phyloP scores from a whole-genome alignment of 768 basidiomycete species.

The Fibroporia radiculosa region DNA sequence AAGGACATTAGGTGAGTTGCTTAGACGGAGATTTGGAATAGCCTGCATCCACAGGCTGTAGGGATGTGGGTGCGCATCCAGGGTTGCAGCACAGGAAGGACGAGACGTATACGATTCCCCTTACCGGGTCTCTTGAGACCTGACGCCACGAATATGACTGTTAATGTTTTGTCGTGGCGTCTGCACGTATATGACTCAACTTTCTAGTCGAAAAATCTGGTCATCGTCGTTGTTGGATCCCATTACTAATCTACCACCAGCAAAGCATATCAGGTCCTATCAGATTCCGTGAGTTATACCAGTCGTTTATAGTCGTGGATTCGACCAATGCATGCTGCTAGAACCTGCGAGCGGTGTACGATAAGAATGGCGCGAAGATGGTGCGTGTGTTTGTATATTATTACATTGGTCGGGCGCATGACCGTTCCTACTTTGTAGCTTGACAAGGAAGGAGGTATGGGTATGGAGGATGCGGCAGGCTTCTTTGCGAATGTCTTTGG shows the following conservation, averaged over 20 bases:
- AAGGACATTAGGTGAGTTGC: constrained; percentile 81
- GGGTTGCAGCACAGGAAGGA: too few relatives aligned
- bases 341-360: constrained; percentile 85
- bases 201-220: too few relatives aligned
- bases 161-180: too few relatives aligned
- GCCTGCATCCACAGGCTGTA: neutral
- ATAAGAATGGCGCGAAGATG: constrained; percentile 91
- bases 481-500: constrained; percentile 97
- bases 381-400: constrained; percentile 30
- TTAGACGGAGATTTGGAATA: neutral
- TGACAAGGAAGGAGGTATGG: constrained; percentile 70
- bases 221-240: too few relatives aligned
- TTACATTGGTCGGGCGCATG: neutral
- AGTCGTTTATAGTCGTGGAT: neutral
- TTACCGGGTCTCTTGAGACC: too few relatives aligned
- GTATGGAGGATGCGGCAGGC: constrained; percentile 87
- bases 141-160: too few relatives aligned
- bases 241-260: constrained; percentile 32
- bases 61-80: too few relatives aligned
- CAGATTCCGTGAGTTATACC: constrained; percentile 56
- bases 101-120: too few relatives aligned
- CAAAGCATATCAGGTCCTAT: constrained; percentile 92
- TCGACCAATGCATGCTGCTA: constrained; percentile 21
- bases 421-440: constrained; percentile 29
- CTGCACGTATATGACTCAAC: too few relatives aligned